Evolutionary conservation across 2,329 filamentous ascomycete genomes (phyloP).

Genomic region (Talaromyces funiculosus): DNA sequence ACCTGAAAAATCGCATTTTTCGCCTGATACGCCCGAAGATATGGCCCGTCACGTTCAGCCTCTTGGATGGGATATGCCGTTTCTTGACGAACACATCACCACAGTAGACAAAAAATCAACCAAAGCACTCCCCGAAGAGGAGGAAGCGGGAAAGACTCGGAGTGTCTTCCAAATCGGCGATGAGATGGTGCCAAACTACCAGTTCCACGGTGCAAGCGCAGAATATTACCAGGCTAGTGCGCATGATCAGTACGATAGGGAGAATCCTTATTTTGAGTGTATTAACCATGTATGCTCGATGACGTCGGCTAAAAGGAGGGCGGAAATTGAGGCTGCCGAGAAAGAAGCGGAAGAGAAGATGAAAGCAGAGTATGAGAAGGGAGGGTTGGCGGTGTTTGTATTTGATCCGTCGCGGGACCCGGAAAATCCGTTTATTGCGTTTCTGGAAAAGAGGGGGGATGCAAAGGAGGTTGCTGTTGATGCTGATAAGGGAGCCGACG

Average conservation of each 20-base stretch:
- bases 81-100: background rate
- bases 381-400: conserved; percentile 16
- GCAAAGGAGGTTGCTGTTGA: background rate
- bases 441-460: background rate
- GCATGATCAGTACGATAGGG: conserved; percentile 36
- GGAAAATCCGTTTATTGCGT: conserved; percentile 20
- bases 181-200: conserved; percentile 17
- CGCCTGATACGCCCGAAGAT: conserved; percentile 28
- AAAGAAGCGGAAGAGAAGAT: background rate
- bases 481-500: no score
- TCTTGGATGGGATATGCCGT: background rate
- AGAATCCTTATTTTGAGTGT: conserved; percentile 40
- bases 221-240: conserved; percentile 44
- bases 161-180: conserved; percentile 6
- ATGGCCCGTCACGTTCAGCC: background rate
- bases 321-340: conserved; percentile 1
- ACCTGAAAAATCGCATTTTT: conserved; percentile 23
- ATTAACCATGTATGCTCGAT: conserved; percentile 39
- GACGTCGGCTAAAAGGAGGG: conserved; percentile 16
- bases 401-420: background rate
- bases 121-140: background rate
- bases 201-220: conserved; percentile 31
- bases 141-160: background rate
- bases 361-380: background rate
- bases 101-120: background rate